These are phyloP conservation scores for Blastocystis sp. DNA, from an alignment of 352 stramenopile genomes.

Conservation along the genomic window DNA sequence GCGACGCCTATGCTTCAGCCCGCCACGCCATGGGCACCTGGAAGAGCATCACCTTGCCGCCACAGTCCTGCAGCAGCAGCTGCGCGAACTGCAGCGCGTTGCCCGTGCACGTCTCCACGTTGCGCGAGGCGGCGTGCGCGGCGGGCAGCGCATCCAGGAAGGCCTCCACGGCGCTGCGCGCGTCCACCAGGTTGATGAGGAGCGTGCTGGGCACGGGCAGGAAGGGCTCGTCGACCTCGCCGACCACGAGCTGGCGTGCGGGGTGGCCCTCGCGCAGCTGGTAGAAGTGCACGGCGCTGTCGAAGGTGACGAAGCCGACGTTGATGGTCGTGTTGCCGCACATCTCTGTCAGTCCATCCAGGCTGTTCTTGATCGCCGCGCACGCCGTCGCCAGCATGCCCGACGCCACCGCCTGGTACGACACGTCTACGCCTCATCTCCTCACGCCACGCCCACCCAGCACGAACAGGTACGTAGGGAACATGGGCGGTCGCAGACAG, in stretches of 20 bases:
- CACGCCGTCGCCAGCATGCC: conserved; percentile 78
- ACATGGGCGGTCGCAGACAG: conserved; percentile 58
- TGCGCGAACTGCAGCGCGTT: conserved; percentile 89
- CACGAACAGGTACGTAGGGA: conserved; percentile 28
- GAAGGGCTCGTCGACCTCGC: conserved; percentile 84
- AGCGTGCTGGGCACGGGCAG: conserved; percentile 86
- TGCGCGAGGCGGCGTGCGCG: conserved; percentile 82
- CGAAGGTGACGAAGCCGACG: conserved; percentile 82
- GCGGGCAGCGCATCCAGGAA: conserved; percentile 89
- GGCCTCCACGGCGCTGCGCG: conserved; percentile 85
- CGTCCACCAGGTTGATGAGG: conserved; percentile 93
- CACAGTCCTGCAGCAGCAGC: conserved; percentile 90
- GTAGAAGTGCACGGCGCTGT: conserved; percentile 85
- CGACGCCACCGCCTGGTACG: conserved; percentile 75
- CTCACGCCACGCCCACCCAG: background rate
- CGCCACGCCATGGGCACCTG: conserved; percentile 67
- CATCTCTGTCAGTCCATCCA: conserved; percentile 77
- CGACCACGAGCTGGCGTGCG: conserved; percentile 24
- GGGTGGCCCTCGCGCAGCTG: conserved; percentile 70
- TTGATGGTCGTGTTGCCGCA: conserved; percentile 46
- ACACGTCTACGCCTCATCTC: conserved; percentile 82
- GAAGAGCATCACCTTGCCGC: conserved; percentile 82
- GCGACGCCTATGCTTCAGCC: conserved; percentile 70
- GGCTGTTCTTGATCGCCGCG: conserved; percentile 77
- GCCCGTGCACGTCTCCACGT: conserved; percentile 76